Evolutionary conservation across 2,329 filamentous ascomycete genomes (phyloP).

Genomic region (Rachicladosporium sp.): DNA sequence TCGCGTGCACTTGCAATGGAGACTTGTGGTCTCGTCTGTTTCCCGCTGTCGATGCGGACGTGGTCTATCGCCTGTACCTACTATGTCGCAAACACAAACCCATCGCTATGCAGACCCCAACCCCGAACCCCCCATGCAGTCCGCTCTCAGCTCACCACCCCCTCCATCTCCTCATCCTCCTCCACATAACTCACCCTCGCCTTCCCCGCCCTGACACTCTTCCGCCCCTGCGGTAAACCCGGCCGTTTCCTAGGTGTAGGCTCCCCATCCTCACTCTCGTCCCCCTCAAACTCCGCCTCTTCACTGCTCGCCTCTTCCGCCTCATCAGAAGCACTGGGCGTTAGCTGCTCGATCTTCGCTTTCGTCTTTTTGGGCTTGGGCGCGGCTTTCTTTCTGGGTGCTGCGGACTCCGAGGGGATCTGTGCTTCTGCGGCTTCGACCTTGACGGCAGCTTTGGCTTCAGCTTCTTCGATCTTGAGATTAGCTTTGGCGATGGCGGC

Average conservation of each 20-base stretch:
- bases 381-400: slow-evolving; percentile 5
- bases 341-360: slow-evolving; percentile 16
- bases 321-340: slow-evolving; percentile 30
- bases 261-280: slow-evolving; percentile 25
- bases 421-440: no score
- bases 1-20: no score
- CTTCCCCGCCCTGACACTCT: slow-evolving; percentile 9
- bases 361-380: slow-evolving; percentile 6
- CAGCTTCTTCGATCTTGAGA: slow-evolving; percentile 8
- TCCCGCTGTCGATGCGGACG: no score
- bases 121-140: no score
- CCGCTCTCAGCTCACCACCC: slow-evolving; percentile 1
- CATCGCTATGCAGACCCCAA: no score
- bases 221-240: slow-evolving; percentile 5
- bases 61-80: no score
- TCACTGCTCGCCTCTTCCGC: slow-evolving; percentile 13
- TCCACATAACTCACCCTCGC: slow-evolving; percentile 16
- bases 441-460: slow-evolving; percentile 6
- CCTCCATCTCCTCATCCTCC: slow-evolving; percentile 9
- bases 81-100: no score
- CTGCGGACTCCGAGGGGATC: neutral
- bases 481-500: slow-evolving; percentile 13
- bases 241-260: slow-evolving; percentile 7
- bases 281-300: slow-evolving; percentile 18
- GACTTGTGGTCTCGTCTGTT: no score